Base-by-base conservation (phyloP, 2,329 filamentous ascomycete species). In the Exophiala viscosa region DNA sequence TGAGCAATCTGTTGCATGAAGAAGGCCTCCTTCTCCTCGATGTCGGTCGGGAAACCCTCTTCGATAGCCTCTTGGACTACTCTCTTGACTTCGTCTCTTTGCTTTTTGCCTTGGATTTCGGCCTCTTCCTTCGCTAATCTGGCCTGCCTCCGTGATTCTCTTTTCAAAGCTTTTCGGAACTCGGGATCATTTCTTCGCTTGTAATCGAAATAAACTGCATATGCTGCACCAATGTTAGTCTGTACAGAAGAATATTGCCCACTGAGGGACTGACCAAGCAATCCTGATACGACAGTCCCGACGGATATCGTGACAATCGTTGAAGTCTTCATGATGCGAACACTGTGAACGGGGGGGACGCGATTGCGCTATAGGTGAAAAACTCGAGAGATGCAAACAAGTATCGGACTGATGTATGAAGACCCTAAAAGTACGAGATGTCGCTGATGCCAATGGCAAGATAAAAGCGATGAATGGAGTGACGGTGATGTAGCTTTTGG, bases 1-100 rank as follows among this genome's bases (percentile, higher is more conserved):
- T 84, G 79, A 64, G 90, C 88, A 60, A 99, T 90, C 74, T 96
- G 90, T 70, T 90, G 85, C 83, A 97, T 95, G 76, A 99, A 99
- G 78, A 89, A 99, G 57, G 84, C 82, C 78, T 99, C 93, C 70
- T 89, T 90, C 77, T 96, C 90, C 70, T 97, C 92, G 33, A 92
- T 84, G 65, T 90, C 89, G 39, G 81, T 79, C 44, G 93, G 93
- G 80, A 95, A 96, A 52, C 92, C 93, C 72, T 95, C 90, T 53
- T 88, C 87, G 75, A 90, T 88, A 64, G 91, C 90, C 64, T 87
- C 81, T 64, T 90, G 84, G 44, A 97, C 87, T 47, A 82, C 84
- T 52, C 73, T 72, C 73, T 86, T 86, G 74, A 99, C 88, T 64
- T 79, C 76, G 70, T 88, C 80, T 67, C 69, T 84, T 57, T 75